phyloP scores from a whole-genome alignment of 1,284 basidiomycete species.

The Apiotrichum mycotoxinovorans region DNA sequence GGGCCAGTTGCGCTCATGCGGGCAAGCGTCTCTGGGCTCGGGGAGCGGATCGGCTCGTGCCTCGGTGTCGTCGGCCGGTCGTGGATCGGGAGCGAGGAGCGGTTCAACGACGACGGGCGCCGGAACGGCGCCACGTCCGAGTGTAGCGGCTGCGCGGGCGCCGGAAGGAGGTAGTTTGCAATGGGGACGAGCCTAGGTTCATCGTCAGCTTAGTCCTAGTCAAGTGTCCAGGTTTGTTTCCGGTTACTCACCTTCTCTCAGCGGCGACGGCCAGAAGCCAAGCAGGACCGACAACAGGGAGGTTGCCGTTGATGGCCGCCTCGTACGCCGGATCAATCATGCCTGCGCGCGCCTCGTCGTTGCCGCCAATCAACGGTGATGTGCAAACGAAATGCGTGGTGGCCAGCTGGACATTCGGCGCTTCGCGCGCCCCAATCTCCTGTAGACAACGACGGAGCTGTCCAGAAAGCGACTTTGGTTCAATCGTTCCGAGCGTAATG shows the following conservation, averaged over 20 bases:
- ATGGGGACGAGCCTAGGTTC: constrained; percentile 74
- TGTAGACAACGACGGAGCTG: constrained; percentile 70
- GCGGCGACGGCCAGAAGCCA: constrained; percentile 82
- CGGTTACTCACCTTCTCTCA: constrained; percentile 65
- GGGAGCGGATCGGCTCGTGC: constrained; percentile 37
- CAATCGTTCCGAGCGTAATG: constrained; percentile 84
- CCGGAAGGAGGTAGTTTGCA: constrained; percentile 72
- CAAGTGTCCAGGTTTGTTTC: not conserved
- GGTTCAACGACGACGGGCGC: constrained; percentile 33
- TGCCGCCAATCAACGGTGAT: constrained; percentile 63
- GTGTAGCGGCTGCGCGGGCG: constrained; percentile 52
- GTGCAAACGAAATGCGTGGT: constrained; percentile 96
- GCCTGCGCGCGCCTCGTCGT: constrained; percentile 49
- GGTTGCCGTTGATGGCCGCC: constrained; percentile 79
- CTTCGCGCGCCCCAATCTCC: constrained; percentile 82
- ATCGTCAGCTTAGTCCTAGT: not conserved
- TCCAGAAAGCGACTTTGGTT: constrained; percentile 69
- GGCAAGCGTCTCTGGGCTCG: constrained; percentile 47
- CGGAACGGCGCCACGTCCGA: not conserved
- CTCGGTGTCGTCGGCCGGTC: constrained; percentile 23
- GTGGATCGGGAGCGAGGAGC: constrained; percentile 31
- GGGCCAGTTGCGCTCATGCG: constrained; percentile 44
- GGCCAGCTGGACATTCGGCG: constrained; percentile 89
- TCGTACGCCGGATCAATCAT: constrained; percentile 58
- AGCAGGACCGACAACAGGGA: constrained; percentile 83